phyloP scores from a whole-genome alignment of 73 alveolate genomes.

The Symbiodinium pilosum region DNA sequence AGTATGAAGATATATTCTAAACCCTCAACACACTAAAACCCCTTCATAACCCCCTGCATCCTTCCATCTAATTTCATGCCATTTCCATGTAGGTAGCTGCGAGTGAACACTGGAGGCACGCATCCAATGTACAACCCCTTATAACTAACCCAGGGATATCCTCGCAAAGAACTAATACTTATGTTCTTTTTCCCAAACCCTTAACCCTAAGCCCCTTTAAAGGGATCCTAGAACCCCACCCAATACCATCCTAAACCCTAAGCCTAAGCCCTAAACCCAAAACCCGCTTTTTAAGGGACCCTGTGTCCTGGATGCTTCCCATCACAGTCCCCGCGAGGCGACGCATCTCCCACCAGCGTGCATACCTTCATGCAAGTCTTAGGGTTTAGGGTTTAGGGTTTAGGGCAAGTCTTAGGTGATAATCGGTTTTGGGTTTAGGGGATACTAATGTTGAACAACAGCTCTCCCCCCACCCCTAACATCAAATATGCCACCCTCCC shows the following conservation, averaged over 20 bases:
- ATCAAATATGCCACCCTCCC: too few relatives aligned
- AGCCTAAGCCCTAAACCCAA: background rate
- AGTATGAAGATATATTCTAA: too few relatives aligned
- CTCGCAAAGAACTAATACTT: background rate
- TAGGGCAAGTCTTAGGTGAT: too few relatives aligned
- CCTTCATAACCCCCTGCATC: too few relatives aligned
- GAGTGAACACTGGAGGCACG: too few relatives aligned
- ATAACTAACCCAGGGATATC: too few relatives aligned
- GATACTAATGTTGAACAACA: background rate
- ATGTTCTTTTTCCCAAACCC: background rate
- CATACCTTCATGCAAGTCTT: background rate
- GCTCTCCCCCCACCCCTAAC: background rate
- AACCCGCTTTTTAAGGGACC: background rate
- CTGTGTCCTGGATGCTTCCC: background rate
- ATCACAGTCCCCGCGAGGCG: constrained; percentile 7
- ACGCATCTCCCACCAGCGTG: constrained; percentile 17
- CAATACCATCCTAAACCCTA: background rate
- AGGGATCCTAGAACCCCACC: background rate
- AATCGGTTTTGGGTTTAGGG: background rate
- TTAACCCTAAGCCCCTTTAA: background rate
- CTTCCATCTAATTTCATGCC: too few relatives aligned
- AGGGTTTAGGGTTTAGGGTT: background rate
- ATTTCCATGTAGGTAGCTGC: too few relatives aligned
- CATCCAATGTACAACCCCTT: too few relatives aligned
- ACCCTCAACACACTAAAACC: too few relatives aligned